These are phyloP conservation scores for Ophiostoma angusticollis DNA, from an alignment of 2,329 filamentous ascomycete genomes.

Conservation along the genomic window DNA sequence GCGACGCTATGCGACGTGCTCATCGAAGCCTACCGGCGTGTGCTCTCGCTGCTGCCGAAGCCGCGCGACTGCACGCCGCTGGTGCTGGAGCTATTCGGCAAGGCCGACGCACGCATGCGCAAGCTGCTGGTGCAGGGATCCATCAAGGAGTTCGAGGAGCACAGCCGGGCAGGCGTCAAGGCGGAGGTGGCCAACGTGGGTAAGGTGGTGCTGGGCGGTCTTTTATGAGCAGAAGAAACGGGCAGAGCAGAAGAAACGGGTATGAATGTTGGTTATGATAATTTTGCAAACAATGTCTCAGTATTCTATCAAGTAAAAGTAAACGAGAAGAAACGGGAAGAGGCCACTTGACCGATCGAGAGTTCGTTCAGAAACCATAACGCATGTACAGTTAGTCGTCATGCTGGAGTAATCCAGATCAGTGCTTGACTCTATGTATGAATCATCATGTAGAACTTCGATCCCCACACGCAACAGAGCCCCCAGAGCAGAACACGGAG, in stretches of 20 bases:
- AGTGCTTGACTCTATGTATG: conserved; percentile 99
- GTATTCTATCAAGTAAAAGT: too few species aligned
- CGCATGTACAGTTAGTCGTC: conserved; percentile 29
- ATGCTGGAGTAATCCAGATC: conserved; percentile 40
- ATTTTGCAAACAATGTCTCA: too few species aligned
- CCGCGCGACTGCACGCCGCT: conserved; percentile 57
- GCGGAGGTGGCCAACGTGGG: conserved; percentile 72
- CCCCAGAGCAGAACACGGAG: not conserved
- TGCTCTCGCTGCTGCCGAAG: conserved; percentile 62
- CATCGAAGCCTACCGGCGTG: conserved; percentile 77
- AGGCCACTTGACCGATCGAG: conserved; percentile 12
- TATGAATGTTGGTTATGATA: too few species aligned
- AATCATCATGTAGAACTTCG: conserved; percentile 76
- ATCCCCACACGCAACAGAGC: not conserved
- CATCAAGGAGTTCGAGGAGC: conserved; percentile 87
- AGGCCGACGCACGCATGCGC: conserved; percentile 72
- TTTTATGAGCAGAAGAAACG: conserved; percentile 47
- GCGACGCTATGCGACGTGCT: conserved; percentile 89
- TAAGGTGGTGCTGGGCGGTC: conserved; percentile 75
- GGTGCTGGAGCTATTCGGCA: conserved; percentile 76
- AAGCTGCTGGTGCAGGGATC: conserved; percentile 82
- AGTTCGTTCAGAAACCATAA: conserved; percentile 29
- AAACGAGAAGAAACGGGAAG: not conserved
- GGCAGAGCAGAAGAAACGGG: too few species aligned
- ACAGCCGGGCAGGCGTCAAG: conserved; percentile 61